Evolutionary conservation across 1,284 basidiomycete species (phyloP), one percentile per base, ranked within the genome.

Genomic region (Stereum hirsutum): DNA sequence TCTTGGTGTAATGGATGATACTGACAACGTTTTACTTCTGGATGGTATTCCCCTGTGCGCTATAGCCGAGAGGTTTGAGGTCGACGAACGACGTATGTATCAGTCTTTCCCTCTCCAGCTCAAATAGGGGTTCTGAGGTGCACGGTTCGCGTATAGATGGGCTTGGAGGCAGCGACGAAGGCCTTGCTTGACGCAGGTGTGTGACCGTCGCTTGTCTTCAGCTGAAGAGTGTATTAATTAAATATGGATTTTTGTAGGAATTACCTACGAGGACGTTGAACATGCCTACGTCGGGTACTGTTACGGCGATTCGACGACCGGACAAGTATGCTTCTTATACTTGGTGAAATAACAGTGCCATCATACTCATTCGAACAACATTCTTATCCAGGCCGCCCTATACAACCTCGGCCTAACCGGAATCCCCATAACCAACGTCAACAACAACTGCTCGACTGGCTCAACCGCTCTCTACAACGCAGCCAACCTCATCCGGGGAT

Each of bases 401-500:
- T 93, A 92, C 61, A 81, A 81, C 57, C 77, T 93, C 35, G 89
- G 89, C 14, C 70, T 92, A 61, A 92, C 89, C 4, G 73, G 77
- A 21, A 91, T 93, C 47, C 89, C 89, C 1, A 84, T 93, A 54
- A 75, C 85, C 42, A 92, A 92, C 54, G 85, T 90, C 41, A 89
- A 88, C 65, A 90, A 90, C 62, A 89, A 88, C 57, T 88, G 87
- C 52, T 81, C 83, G 1, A 88, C 85, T 0, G 85, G 85, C 2
- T 82, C 79, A 40, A 75, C 83, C 0, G 87, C 87, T 3, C 67
- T 89, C 14, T 83, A 74, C 56, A 72, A 82, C 32, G 83, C 81
- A 3, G 81, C 80, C 52, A 76, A 74, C 30, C 69, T 74, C 19
- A 74, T 90, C 36, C 83, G 80, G 53, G 74, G 72, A 20, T 84